phyloP scores from a whole-genome alignment of 164 flowering plant species.

The Kingdonia uniflora region DNA sequence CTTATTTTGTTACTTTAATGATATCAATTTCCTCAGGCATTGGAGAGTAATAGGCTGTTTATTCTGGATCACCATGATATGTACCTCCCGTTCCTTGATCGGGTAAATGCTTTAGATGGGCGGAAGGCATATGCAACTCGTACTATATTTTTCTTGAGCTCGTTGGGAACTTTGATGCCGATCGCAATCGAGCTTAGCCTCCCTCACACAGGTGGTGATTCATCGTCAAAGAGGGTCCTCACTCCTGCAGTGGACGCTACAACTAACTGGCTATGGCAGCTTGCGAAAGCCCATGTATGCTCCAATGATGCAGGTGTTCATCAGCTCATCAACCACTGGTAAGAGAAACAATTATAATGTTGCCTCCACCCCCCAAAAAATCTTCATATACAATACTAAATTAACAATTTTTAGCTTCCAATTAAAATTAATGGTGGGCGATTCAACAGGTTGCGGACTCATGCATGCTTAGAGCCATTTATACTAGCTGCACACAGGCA shows the following conservation, averaged over 20 bases:
- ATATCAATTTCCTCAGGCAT: constrained; percentile 37
- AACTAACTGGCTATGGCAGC: constrained; percentile 68
- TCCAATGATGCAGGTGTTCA: constrained; percentile 93
- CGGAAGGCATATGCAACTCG: constrained; percentile 87
- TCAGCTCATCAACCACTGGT: constrained; percentile 91
- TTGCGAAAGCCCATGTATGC: constrained; percentile 89
- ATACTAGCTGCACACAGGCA: constrained; percentile 87
- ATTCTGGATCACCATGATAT: constrained; percentile 74
- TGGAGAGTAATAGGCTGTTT: constrained; percentile 63
- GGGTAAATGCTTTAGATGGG: constrained; percentile 70
- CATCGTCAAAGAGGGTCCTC: constrained; percentile 50
- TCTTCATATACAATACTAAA: no score
- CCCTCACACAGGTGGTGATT: constrained; percentile 24
- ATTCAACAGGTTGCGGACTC: constrained; percentile 63
- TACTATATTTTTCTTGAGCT: constrained; percentile 57
- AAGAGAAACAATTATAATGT: constrained; percentile 7
- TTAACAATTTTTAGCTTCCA: no score
- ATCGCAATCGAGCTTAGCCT: constrained; percentile 94
- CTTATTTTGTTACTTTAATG: no score
- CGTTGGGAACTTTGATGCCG: constrained; percentile 65
- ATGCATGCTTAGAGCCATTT: constrained; percentile 80
- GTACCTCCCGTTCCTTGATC: constrained; percentile 69
- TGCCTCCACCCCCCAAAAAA: no score
- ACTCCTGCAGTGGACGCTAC: constrained; percentile 73
- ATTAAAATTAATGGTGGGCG: neutral